Conservation (phyloP, 2,329 filamentous ascomycete species). For the Pseudogymnoascus sp. region DNA sequence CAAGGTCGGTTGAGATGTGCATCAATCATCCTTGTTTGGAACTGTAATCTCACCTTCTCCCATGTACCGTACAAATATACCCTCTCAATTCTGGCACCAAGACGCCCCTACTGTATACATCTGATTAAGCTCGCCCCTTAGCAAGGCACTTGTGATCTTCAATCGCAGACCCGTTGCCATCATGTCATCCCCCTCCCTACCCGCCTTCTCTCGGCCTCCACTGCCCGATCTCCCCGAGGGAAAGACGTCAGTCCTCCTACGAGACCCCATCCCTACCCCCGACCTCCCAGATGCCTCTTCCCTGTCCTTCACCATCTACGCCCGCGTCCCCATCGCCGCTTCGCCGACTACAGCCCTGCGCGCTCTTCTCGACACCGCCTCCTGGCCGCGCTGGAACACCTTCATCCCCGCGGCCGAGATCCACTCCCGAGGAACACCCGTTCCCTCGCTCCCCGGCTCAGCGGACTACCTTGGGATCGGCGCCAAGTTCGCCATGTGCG, state of each 20-base stretch:
- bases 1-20: background rate
- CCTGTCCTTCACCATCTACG: constrained; percentile 17
- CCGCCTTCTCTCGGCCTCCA: background rate
- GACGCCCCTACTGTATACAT: background rate
- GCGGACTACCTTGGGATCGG: constrained; percentile 13
- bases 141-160: background rate
- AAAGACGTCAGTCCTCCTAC: background rate
- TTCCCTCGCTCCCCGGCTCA: background rate
- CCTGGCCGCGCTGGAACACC: constrained; percentile 33
- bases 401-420: constrained; percentile 55
- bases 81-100: background rate
- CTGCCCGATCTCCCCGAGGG: background rate
- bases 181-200: background rate
- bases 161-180: background rate
- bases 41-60: background rate
- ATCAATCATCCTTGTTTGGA: background rate
- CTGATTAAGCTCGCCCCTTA: background rate
- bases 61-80: background rate
- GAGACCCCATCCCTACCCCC: background rate
- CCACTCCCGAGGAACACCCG: constrained; percentile 34
- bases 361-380: constrained; percentile 18
- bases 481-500: constrained; percentile 17
- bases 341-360: constrained; percentile 15
- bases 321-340: constrained; percentile 15
- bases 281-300: background rate